phyloP scores from a whole-genome alignment of 148 eudicot genomes.

The Fagopyrum tataricum region DNA sequence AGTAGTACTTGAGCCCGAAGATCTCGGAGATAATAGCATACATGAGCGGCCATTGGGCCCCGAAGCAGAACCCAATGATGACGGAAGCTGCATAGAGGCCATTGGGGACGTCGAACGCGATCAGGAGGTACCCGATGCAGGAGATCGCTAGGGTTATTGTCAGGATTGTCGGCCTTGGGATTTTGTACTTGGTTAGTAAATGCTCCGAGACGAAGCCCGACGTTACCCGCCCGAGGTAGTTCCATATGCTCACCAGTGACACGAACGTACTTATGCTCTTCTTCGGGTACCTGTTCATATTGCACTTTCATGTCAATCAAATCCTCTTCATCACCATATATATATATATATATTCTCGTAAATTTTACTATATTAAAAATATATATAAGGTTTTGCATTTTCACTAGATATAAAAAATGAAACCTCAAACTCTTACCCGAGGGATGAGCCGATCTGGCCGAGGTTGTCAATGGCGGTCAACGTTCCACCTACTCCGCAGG shows the following conservation, averaged over 20 bases:
- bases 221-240: slow-evolving; percentile 18
- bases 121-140: slow-evolving; percentile 14
- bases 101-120: slow-evolving; percentile 15
- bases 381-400: no score
- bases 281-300: slow-evolving; percentile 12
- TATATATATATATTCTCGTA: no score
- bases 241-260: slow-evolving; percentile 18
- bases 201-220: slow-evolving; percentile 18
- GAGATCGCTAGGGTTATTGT: slow-evolving; percentile 14
- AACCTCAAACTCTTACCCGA: slow-evolving; percentile 4
- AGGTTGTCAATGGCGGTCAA: slow-evolving; percentile 17
- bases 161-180: slow-evolving; percentile 8
- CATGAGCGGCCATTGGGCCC: slow-evolving; percentile 14
- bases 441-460: slow-evolving; percentile 17
- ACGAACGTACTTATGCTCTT: slow-evolving; percentile 16
- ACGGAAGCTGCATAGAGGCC: slow-evolving; percentile 16
- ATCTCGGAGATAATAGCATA: slow-evolving; percentile 20
- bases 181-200: slow-evolving; percentile 10
- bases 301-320: no score
- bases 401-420: no score
- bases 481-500: slow-evolving; percentile 16
- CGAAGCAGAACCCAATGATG: slow-evolving; percentile 18
- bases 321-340: no score
- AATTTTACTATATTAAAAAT: no score
- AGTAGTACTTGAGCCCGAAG: slow-evolving; percentile 23